Base-by-base conservation (phyloP, 2,329 filamentous ascomycete genomes). In the Zymoseptoria crescenta region DNA sequence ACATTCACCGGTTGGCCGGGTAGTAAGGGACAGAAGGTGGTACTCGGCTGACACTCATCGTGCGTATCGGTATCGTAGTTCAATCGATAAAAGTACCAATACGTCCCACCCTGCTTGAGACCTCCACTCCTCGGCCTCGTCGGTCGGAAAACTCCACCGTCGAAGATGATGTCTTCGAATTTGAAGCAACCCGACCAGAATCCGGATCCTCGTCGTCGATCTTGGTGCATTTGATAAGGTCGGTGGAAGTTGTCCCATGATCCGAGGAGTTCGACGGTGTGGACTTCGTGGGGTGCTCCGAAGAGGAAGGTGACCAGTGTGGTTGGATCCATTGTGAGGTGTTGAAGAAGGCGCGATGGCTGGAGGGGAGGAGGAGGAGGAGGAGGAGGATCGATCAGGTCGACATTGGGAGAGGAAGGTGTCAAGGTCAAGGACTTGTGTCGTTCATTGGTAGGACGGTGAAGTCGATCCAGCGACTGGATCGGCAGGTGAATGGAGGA, bases 21-120 rank as follows among this genome's bases (percentile, higher is more conserved):
- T 27, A 96, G 81, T 63, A 93, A 85, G 41, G 93, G 91, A 70
- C 93, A 97, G 50, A 83, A 76, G 2, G 84, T 91, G 1, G 92
- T 96, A 9, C 83, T 86, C 19, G 88, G 87, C 67, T 88, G 80
- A 1, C 83, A 76, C 28, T 86, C 79, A 71, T 96, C 90, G 72
- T 90, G 85, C 55, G 83, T 85, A 74, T 96, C 92, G 35, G 85
- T 79, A 53, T 87, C 85, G 65, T 87, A 86, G 73, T 96, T 86
- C 49, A 96, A 74, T 71, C 92, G 85, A 75, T 96, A 96, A 89
- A 94, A 96, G 79, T 96, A 97, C 82, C 93, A 96, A 75, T 96
- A 96, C 16, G 87, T 94, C 61, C 88, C 85, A 51, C 92, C 92
- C 89, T 96, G 96, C 74, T 88, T 94, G 64, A 96, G 81, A 56